A percentile compares a stretch with the other conserved stretches of the same genome.
These are phyloP conservation scores for Fraxinus excelsior DNA, from an alignment of 257 asterid genomes.

Conservation along the genomic window DNA sequence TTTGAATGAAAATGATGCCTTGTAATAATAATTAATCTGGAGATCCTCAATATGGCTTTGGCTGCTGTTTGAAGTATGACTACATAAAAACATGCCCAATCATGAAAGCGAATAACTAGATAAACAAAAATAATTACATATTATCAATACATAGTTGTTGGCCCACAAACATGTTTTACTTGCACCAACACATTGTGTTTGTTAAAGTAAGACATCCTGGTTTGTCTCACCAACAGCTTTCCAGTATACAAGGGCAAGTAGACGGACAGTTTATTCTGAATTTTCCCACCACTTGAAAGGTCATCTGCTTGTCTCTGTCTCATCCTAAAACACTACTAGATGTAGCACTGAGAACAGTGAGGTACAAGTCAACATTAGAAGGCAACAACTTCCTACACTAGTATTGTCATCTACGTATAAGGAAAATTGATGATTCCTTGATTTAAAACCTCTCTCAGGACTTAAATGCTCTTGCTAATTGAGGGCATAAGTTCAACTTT, in stretches of 20 bases:
- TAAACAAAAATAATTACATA: neutral
- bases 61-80: neutral
- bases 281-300: neutral
- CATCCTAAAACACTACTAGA: neutral
- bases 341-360: neutral
- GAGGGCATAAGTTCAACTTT: neutral
- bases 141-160: neutral
- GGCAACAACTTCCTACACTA: neutral
- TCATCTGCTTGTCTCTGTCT: neutral
- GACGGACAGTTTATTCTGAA: neutral
- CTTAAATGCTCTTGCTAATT: neutral
- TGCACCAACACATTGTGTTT: too few species aligned
- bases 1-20: neutral
- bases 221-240: neutral
- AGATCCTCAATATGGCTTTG: neutral
- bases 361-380: neutral
- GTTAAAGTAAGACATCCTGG: neutral
- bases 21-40: neutral
- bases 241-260: neutral
- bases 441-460: neutral
- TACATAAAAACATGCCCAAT: neutral
- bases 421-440: neutral
- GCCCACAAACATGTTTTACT: too few species aligned
- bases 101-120: neutral
- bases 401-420: neutral